Base-by-base conservation (phyloP, 2,329 filamentous ascomycete species). In the Clarireedia monteithiana region DNA sequence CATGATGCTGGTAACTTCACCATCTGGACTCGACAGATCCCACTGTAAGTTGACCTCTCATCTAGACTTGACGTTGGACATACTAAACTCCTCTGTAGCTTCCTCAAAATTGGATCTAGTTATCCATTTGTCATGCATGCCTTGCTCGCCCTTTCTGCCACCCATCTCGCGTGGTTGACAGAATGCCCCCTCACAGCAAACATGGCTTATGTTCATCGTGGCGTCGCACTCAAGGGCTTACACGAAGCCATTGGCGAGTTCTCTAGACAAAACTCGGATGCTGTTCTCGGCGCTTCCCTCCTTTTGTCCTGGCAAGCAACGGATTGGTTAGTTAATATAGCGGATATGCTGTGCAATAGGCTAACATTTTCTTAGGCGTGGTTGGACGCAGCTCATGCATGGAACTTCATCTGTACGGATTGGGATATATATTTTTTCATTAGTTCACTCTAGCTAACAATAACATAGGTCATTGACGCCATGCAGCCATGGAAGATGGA, bases 281-380 rank as follows among this genome's bases (percentile, higher is more conserved):
- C 91, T 45, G 86, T 96, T 60, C 80, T 99, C 54, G 92, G 91
- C 26, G 89, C 91, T 34, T 96, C 92, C 26, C 83, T 96, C 46
- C 81, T 97, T 48, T 80, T 99, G 50, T 95, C 91, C 39, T 97
- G 94, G 91, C 92, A 97, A 75, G 89, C 90, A 55, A 94, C 86
- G 58, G 92, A 97, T 75, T 97, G 91, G 92, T 95, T 80, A 77
- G 85, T 75, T 63, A 60, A 30, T 2, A 24, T n/a, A 77, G 62
- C 49, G 39, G 36, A 10, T 26, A 10, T 20, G 20, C 5, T 7
- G 42, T 9, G n/a, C 15, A 26, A 20, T 10, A 23, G n/a, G 50
- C 54, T 59, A 53, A 59, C 26, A 6, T 12, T 24, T n/a, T 66
- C 59, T 64, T 69, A 95, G 91, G 88, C 86, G 86, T 71, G 88